A percentile compares a stretch with the other conserved stretches of the same genome.
These are phyloP conservation scores for Pogostemon cablin DNA, from an alignment of 257 asterid genomes.

Conservation along the genomic window DNA sequence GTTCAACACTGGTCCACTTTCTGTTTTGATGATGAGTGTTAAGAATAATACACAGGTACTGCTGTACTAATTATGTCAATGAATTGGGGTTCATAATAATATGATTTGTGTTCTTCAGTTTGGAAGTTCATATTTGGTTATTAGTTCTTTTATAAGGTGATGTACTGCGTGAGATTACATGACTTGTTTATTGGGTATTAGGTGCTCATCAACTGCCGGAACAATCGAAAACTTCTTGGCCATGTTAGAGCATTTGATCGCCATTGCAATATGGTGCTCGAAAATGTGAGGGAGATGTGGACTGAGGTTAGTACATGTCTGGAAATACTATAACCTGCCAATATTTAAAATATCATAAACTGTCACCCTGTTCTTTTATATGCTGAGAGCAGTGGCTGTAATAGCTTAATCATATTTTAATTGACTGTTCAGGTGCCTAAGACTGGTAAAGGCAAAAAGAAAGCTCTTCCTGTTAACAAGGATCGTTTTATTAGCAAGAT, in stretches of 20 bases:
- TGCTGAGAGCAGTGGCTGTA: constrained; percentile 7
- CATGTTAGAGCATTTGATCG: constrained; percentile 89
- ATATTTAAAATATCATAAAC: not conserved
- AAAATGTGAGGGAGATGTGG: constrained; percentile 92
- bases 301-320: constrained; percentile 62
- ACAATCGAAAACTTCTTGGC: constrained; percentile 80
- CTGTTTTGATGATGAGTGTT: constrained; percentile 73
- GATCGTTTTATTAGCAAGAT: constrained; percentile 86
- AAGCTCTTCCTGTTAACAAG: constrained; percentile 83
- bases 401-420: constrained; percentile 18
- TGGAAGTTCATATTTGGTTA: not conserved
- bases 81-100: not conserved
- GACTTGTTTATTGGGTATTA: constrained; percentile 31
- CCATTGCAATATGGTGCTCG: constrained; percentile 93
- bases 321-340: not conserved
- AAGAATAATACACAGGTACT: constrained; percentile 73
- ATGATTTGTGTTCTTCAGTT: not conserved
- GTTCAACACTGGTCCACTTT: constrained; percentile 94
- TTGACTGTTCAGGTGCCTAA: constrained; percentile 60
- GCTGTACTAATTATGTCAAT: constrained; percentile 30
- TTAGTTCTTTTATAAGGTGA: not conserved
- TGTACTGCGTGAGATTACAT: not conserved
- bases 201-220: constrained; percentile 87
- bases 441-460: constrained; percentile 90
- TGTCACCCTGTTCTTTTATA: not conserved